These are phyloP conservation scores for Penicillium cinerascens DNA, from an alignment of 495 filamentous ascomycete genomes.

Conservation along the genomic window DNA sequence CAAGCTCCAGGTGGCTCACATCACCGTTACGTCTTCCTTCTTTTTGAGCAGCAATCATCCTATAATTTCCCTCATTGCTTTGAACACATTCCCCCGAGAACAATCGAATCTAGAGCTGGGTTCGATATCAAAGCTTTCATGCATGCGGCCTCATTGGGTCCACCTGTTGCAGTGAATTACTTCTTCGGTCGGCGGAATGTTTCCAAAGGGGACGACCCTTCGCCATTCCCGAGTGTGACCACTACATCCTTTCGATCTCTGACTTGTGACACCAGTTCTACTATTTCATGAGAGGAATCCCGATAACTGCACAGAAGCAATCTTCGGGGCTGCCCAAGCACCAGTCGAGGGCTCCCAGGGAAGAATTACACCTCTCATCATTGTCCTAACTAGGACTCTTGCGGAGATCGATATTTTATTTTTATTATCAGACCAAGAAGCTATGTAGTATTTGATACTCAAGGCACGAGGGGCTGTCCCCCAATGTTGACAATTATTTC, in stretches of 20 bases:
- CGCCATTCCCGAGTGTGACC: slow-evolving; percentile 14
- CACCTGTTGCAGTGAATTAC: slow-evolving; percentile 35
- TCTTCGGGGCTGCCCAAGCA: background rate
- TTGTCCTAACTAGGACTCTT: background rate
- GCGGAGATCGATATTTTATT: background rate
- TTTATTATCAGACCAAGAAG: background rate
- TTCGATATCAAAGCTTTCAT: slow-evolving; percentile 34
- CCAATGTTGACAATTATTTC: too few species aligned
- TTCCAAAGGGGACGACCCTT: background rate
- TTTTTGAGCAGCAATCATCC: slow-evolving; percentile 28
- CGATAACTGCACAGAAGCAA: background rate
- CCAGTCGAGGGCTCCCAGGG: background rate
- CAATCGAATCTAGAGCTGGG: slow-evolving; percentile 21
- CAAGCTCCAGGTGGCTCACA: slow-evolving; percentile 29
- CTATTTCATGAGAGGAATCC: background rate
- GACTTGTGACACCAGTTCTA: slow-evolving; percentile 9
- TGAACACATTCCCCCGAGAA: slow-evolving; percentile 23
- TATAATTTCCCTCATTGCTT: slow-evolving; percentile 34
- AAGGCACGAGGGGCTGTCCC: too few species aligned
- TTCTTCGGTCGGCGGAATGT: slow-evolving; percentile 28
- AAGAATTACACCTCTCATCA: background rate
- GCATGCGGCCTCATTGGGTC: slow-evolving; percentile 20
- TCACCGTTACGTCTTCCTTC: slow-evolving; percentile 38
- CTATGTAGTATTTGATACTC: too few species aligned
- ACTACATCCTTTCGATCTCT: slow-evolving; percentile 22